phyloP scores from a whole-genome alignment of 805 yeast species.

The Metschnikowia cubensis region DNA sequence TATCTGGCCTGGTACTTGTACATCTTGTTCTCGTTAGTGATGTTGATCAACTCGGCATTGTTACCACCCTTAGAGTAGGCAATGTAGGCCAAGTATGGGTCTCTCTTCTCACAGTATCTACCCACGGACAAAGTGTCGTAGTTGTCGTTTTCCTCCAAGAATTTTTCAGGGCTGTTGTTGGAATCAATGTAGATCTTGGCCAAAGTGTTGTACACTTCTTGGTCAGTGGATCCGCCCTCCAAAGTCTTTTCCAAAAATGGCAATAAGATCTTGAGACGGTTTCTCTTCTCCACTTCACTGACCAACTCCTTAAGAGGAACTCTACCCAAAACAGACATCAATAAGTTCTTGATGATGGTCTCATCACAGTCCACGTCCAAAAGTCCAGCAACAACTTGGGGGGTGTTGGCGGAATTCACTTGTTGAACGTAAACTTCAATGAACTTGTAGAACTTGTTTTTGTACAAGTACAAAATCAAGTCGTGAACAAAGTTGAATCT shows the following conservation, averaged over 20 bases:
- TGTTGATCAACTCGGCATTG: constrained; percentile 81
- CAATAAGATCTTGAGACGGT: constrained; percentile 82
- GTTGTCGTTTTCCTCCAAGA: constrained; percentile 82
- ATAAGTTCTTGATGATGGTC: constrained; percentile 69
- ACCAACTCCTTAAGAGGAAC: constrained; percentile 90
- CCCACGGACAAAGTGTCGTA: constrained; percentile 96
- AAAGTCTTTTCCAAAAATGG: constrained; percentile 92
- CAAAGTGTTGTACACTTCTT: constrained; percentile 87
- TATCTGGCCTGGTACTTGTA: constrained; percentile 99
- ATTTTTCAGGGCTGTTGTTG: constrained; percentile 95
- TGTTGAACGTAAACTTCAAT: constrained; percentile 98
- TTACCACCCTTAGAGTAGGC: constrained; percentile 95
- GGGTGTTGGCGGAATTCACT: constrained; percentile 92
- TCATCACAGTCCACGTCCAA: constrained; percentile 98
- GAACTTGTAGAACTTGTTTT: constrained; percentile 91
- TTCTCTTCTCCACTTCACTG: constrained; percentile 93
- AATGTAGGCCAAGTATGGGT: constrained; percentile 95
- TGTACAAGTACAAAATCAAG: constrained; percentile 86
- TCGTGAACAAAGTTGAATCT: constrained; percentile 89
- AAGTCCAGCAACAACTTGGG: constrained; percentile 94
- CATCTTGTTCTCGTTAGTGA: constrained; percentile 97
- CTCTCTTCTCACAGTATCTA: constrained; percentile 97
- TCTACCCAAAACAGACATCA: constrained; percentile 85
- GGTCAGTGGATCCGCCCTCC: constrained; percentile 79
- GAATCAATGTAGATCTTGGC: constrained; percentile 98